phyloP scores from a whole-genome alignment of 2,329 filamentous ascomycete species.

The Lizonia empirigonia region DNA sequence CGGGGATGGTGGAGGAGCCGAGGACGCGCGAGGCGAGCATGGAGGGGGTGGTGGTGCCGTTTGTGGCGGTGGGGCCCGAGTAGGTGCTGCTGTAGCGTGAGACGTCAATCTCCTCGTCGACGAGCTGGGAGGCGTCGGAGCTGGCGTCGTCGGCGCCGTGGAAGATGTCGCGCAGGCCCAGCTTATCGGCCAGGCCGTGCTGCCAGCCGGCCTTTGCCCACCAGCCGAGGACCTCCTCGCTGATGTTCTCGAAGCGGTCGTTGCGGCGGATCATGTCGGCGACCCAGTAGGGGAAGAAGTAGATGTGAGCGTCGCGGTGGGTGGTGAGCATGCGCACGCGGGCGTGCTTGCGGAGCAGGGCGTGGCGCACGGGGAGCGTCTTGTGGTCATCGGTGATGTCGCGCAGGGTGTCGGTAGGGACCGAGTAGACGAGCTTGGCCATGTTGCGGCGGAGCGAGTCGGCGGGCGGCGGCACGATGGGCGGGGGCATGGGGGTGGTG shows the following conservation, averaged over 20 bases:
- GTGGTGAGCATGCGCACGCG: constrained; percentile 80
- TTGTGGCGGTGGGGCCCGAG: constrained; percentile 33
- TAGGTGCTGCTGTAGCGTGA: constrained; percentile 59
- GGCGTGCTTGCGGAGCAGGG: constrained; percentile 74
- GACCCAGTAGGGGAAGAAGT: constrained; percentile 91
- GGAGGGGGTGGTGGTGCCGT: constrained; percentile 17
- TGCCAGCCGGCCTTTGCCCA: constrained; percentile 97
- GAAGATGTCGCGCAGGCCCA: constrained; percentile 72
- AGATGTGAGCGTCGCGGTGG: constrained; percentile 90
- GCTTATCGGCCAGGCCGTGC: constrained; percentile 75
- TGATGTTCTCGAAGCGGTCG: constrained; percentile 82
- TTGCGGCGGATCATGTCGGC: constrained; percentile 82
- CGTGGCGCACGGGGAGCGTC: constrained; percentile 74
- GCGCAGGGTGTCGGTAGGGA: constrained; percentile 86
- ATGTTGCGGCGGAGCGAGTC: constrained; percentile 70
- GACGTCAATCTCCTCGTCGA: constrained; percentile 62
- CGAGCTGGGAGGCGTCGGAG: constrained; percentile 39
- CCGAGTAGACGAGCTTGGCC: constrained; percentile 81
- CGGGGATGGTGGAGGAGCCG: constrained; percentile 36
- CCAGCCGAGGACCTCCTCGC: constrained; percentile 91
- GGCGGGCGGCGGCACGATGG: constrained; percentile 63
- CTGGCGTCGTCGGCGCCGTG: constrained; percentile 52
- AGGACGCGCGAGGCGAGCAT: constrained; percentile 47
- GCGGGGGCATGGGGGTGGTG: constrained; percentile 68
- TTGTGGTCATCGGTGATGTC: constrained; percentile 80